Base-by-base conservation (phyloP, 306 rosid species). In the Sphenostylis stenocarpa region DNA sequence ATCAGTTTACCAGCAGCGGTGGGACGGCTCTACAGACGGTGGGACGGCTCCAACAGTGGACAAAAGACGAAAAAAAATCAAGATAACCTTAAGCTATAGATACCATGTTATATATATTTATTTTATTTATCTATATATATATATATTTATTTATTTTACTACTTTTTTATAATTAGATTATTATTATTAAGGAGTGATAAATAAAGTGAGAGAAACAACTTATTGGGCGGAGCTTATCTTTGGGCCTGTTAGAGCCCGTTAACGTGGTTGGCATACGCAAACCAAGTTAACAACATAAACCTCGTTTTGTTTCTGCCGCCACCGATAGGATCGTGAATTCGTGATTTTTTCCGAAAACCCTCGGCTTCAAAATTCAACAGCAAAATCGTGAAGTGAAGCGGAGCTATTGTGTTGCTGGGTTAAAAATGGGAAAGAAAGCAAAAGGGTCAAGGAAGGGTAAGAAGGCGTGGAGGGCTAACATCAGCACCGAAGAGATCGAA, bases 381-480 rank as follows among this genome's bases (percentile, higher is more conserved):
- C 9, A 29, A 7, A 7, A 1, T 0, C 28, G 11, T 19, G 48
- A 17, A 62, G 16, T 62, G 68, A 62, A 62, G 14, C 23, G 13
- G 10, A 34, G 16, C 28, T 26, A 33, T 8, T 62, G 67, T 3
- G 3, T n/a, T 55, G n/a, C 62, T 10, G 45, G n/a, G 20, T 14
- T 34, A 48, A 63, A n/a, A 24, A 67, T 67, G 72, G 55, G 53
- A 39, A 67, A 41, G 55, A 67, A 86, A 62, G 78, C 96, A 1
- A 93, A 90, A 85, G 82, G 84, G 4, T 90, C 96, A 2, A 80
- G 94, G 84, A 93, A 93, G 94, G 97, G 94, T 21, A 93, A 90
- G 88, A 93, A 93, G 85, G 93, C 96, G 48, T 93, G 97, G 97
- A 84, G 96, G 39, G 90, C 96, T 10, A 93, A 93, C 85, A 93